Conservation (phyloP, 345 rosid genomes). For the Ricinus communis region DNA sequence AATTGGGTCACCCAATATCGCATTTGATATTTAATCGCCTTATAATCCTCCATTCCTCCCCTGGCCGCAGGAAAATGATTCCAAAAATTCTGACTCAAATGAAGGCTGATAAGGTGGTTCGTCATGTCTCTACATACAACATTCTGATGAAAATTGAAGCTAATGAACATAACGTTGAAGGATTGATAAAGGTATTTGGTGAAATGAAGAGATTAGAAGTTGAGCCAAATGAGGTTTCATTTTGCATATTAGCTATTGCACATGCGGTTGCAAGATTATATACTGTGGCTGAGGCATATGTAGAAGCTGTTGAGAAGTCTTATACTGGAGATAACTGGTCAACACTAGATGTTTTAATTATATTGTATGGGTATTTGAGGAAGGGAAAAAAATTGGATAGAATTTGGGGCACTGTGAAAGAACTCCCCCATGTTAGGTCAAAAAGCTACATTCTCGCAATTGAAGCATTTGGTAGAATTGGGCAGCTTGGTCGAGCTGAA, state of each 20-base stretch:
- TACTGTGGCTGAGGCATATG: constrained; percentile 72
- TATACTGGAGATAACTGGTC: constrained; percentile 81
- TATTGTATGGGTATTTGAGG: constrained; percentile 65
- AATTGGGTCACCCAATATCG: constrained; percentile 64
- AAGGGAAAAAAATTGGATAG: constrained; percentile 63
- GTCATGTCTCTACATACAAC: constrained; percentile 81
- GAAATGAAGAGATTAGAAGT: constrained; percentile 60
- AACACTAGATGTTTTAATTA: constrained; percentile 73
- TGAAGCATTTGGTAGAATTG: constrained; percentile 74
- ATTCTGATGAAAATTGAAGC: constrained; percentile 93
- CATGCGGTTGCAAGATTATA: constrained; percentile 84
- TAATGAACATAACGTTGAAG: constrained; percentile 72
- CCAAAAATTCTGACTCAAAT: constrained; percentile 73
- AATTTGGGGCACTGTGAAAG: constrained; percentile 57
- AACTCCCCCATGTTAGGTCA: constrained; percentile 55
- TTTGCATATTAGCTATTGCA: constrained; percentile 78
- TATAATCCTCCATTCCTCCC: constrained; percentile 70
- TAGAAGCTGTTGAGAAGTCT: constrained; percentile 71
- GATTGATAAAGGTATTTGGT: constrained; percentile 55
- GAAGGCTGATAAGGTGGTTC: constrained; percentile 82
- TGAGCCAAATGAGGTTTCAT: constrained; percentile 80
- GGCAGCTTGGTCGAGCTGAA: constrained; percentile 58
- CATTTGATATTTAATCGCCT: constrained; percentile 80
- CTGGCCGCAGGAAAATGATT: constrained; percentile 58
- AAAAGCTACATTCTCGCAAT: constrained; percentile 69